A percentile compares a stretch with the other conserved stretches of the same genome.
Conservation (phyloP, 805 yeast genomes). For the Candida germanica region DNA sequence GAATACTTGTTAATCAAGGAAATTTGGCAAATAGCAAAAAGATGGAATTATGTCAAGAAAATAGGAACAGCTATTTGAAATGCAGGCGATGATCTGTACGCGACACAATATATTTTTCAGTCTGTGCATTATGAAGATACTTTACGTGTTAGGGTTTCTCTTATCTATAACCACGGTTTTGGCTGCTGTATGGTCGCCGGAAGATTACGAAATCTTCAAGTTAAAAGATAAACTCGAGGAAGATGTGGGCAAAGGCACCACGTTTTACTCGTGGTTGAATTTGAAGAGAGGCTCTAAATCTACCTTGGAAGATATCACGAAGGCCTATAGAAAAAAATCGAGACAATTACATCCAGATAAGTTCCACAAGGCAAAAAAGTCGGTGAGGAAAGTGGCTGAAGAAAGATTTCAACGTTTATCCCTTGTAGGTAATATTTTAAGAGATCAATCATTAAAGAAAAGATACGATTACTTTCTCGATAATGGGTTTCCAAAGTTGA, state of each 20-base stretch:
- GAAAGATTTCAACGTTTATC: slow-evolving; percentile 78
- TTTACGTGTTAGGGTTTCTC: slow-evolving; percentile 4
- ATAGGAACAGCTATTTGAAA: no score
- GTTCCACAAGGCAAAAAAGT: slow-evolving; percentile 22
- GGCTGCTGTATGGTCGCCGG: slow-evolving; percentile 52
- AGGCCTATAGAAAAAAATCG: slow-evolving; percentile 69
- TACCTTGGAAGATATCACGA: slow-evolving; percentile 51
- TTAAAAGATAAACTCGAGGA: slow-evolving; percentile 59
- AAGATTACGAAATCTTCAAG: slow-evolving; percentile 79
- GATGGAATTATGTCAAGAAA: no score
- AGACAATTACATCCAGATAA: slow-evolving; percentile 87
- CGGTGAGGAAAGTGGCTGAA: slow-evolving; percentile 48
- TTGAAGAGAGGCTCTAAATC: slow-evolving; percentile 46
- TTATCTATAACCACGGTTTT: slow-evolving; percentile 3
- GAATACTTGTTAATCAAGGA: no score
- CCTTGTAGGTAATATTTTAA: slow-evolving; percentile 67
- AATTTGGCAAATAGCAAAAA: no score
- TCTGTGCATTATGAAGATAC: slow-evolving; percentile 1
- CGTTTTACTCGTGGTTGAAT: slow-evolving; percentile 69
- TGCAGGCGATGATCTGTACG: background rate
- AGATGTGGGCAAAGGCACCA: slow-evolving; percentile 58
- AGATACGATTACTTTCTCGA: slow-evolving; percentile 81
- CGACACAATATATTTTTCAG: background rate
- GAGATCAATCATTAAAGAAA: slow-evolving; percentile 51
- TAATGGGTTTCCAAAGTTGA: slow-evolving; percentile 84